Percentiles rank a stretch among this genome's conserved stretches.
Conservation (phyloP, 2,329 filamentous ascomycete genomes). For the Fusarium torulosum region DNA sequence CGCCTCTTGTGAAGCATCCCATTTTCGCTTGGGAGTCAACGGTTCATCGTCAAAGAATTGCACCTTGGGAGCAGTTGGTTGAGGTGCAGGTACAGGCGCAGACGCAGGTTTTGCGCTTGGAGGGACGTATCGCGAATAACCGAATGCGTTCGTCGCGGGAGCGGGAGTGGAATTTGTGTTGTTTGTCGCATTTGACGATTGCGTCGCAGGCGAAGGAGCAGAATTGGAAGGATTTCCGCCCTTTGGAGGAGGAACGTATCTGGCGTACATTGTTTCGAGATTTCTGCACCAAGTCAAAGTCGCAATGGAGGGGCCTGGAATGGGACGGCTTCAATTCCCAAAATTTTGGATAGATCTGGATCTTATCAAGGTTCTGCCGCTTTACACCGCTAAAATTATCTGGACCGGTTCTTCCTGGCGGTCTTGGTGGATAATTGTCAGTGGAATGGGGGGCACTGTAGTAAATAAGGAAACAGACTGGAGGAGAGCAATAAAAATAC, state of each 20-base stretch:
- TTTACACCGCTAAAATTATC: conserved; percentile 54
- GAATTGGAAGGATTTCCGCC: conserved; percentile 12
- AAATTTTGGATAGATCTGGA: conserved; percentile 52
- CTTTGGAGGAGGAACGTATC: conserved; percentile 57
- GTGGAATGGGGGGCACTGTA: no score
- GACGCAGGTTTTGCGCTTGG: conserved; percentile 49
- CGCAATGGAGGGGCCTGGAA: conserved; percentile 33
- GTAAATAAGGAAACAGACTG: no score
- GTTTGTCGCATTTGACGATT: background rate
- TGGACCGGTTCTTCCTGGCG: no score
- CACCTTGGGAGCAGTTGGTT: conserved; percentile 21
- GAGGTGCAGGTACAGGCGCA: background rate
- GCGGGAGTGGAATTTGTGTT: conserved; percentile 6
- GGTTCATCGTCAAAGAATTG: conserved; percentile 51
- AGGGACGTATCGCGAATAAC: conserved; percentile 58
- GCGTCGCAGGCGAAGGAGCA: background rate
- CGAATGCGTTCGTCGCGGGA: conserved; percentile 40
- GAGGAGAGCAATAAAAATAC: no score
- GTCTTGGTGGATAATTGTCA: no score
- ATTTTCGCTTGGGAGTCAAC: conserved; percentile 53
- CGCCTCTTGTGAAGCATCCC: conserved; percentile 50
- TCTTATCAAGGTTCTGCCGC: conserved; percentile 57
- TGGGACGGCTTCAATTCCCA: conserved; percentile 36
- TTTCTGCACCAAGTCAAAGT: conserved; percentile 19
- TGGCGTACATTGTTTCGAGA: conserved; percentile 55